Percentiles rank a stretch among this genome's conserved stretches.
phyloP scores from a whole-genome alignment of 495 filamentous ascomycete genomes.

The Hyaloscypha finlandica region DNA sequence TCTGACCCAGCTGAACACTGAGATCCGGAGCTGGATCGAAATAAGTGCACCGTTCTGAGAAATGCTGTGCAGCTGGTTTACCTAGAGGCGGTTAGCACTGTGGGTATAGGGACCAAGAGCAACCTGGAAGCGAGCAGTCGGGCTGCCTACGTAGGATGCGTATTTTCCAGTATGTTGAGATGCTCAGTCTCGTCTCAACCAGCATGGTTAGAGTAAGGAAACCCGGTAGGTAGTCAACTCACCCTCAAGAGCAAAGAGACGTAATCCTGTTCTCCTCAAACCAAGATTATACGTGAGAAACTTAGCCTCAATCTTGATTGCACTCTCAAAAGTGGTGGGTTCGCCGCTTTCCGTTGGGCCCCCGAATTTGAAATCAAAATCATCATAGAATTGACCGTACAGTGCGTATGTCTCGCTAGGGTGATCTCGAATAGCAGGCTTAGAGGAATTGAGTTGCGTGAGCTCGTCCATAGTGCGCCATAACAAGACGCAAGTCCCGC shows the following conservation, averaged over 20 bases:
- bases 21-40: slow-evolving; percentile 4
- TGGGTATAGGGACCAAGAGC: too few relatives aligned
- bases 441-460: slow-evolving; percentile 5
- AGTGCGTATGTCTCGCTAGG: background rate
- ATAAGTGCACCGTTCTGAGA: slow-evolving; percentile 11
- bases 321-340: background rate
- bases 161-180: too few relatives aligned
- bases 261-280: background rate
- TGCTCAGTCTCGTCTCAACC: too few relatives aligned
- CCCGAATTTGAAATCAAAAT: slow-evolving; percentile 10
- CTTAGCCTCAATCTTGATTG: slow-evolving; percentile 7
- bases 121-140: too few relatives aligned
- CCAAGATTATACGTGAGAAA: slow-evolving; percentile 6
- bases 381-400: slow-evolving; percentile 3
- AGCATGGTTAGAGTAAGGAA: too few relatives aligned
- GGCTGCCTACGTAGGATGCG: too few relatives aligned
- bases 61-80: slow-evolving; percentile 3
- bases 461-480: slow-evolving; percentile 9
- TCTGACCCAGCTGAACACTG: background rate
- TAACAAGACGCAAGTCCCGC: slow-evolving; percentile 2
- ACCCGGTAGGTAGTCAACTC: too few relatives aligned
- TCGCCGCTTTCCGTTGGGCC: background rate
- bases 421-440: slow-evolving; percentile 1
- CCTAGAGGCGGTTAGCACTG: background rate
- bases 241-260: too few relatives aligned